Evolutionary conservation across 179 eudicot species (phyloP), one percentile per base, ranked within the genome.

Genomic region (Gypsophila paniculata): DNA sequence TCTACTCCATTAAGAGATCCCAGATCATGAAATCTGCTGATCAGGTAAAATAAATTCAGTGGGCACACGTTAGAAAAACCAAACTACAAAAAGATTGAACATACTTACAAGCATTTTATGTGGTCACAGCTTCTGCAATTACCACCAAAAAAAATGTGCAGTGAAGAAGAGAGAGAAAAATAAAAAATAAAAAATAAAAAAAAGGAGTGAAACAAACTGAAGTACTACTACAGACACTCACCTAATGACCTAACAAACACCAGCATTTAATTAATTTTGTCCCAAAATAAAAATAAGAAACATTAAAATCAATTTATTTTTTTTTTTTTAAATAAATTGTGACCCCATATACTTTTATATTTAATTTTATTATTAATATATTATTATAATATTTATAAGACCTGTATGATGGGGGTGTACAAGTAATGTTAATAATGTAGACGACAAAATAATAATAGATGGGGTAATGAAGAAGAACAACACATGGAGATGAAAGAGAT

Each of bases 51-150:
- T 29, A 32, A 65, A 26, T n/a, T 13, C 32, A 19, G 51, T n/a
- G 23, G 57, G 42, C 51, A 25, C 12, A 23, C 36, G 22, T 29
- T 29, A 29, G 22, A 57, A 76, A 72, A 17, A 65, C 71, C 39
- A 29, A 49, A 74, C 79, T 72, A 71, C 70, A 59, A 72, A 76
- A 59, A 51, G 53, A 51, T 66, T 69, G 72, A 72, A 78, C 83
- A 75, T 82, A 85, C 88, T 85, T 85, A 82, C 88, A 75, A 85
- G 86, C 79, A 85, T 80, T 80, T 84, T 81, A 70, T 81, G 75
- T 69, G 70, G 80, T 67, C 78, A 76, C 61, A 76, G 79, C 78
- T 74, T 69, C 85, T 80, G 77, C 77, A 76, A 42, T 29, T 29
- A 42, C 8, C 46, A 42, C 2, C 1, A 60, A 44, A 42, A 48